Base-by-base conservation (phyloP, 305 asterid genomes). In the Solanum aculeatissimum region DNA sequence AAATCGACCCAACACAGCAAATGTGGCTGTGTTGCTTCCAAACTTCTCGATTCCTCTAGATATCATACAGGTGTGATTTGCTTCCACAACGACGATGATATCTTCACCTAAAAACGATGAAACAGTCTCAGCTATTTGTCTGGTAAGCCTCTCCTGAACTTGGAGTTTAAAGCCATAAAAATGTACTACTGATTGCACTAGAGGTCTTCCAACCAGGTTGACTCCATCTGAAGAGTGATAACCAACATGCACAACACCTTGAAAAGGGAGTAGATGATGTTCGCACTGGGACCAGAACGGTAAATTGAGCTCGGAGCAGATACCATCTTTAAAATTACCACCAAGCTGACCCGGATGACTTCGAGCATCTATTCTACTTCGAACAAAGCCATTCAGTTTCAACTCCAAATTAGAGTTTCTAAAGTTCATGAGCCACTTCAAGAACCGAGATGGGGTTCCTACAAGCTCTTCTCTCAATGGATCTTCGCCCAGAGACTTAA, bases 261-360 rank as follows among this genome's bases (percentile, higher is more conserved):
- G 93, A 79, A 97, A 97, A 6, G 99, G 99, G 57, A 97, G 98
- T 45, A 97, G 89, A 86, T 97, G 99, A 87, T 97, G 99, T 83
- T 97, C 99, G 18, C 99, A 97, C 55, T 91, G 96, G 6, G 99
- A 95, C 94, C 95, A 95, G 85, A 97, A 93, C 0, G 96, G 83
- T 81, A 95, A 83, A 83, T 91, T 92, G 86, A 94, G 83, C 90
- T 97, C 98, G 0, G 92, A 88, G 70, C 88, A 89, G 25, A 93
- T 27, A 29, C 68, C 89, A n/a, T 88, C 90, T 72, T 89, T 89
- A 19, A 51, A 29, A 53, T 11, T 78, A 78, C 29, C 82, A 78
- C 29, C 82, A 3, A 6, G 12, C 32, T 51, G 82, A 29, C 63
- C 82, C 0, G 82, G 11, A 32, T 86, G 82, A 78, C 74, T 84